Evolutionary conservation across 345 rosid species (phyloP).

Genomic region (Aurinia saxatilis): DNA sequence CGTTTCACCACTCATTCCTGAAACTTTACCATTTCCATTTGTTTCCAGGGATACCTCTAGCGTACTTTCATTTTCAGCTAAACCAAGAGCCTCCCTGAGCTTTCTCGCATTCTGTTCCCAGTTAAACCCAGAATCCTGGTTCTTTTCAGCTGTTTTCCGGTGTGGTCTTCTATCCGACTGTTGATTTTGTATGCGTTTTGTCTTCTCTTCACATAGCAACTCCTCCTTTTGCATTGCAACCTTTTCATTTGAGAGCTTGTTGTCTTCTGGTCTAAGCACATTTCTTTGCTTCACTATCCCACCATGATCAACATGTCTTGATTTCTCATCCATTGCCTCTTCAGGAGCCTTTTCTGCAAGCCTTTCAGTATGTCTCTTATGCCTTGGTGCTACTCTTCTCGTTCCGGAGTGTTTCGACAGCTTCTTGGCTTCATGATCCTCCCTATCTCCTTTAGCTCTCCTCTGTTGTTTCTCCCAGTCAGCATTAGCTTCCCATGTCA

Average conservation of each 20-base stretch:
- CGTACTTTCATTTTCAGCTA: conserved; percentile 25
- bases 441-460: conserved; percentile 32
- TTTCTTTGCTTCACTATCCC: conserved; percentile 31
- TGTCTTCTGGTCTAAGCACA: conserved; percentile 30
- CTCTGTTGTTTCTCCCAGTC: conserved; percentile 27
- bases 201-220: conserved; percentile 21
- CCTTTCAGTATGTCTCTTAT: conserved; percentile 31
- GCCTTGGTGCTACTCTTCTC: conserved; percentile 31
- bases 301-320: conserved; percentile 24
- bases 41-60: conserved; percentile 20
- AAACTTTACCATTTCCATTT: conserved; percentile 15
- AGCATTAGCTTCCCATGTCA: conserved; percentile 27
- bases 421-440: conserved; percentile 31
- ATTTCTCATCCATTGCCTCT: conserved; percentile 35
- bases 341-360: conserved; percentile 31
- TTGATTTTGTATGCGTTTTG: conserved; percentile 17
- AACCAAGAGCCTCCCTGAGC: conserved; percentile 31
- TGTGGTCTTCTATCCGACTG: not conserved
- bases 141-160: conserved; percentile 9
- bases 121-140: conserved; percentile 20
- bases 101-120: conserved; percentile 32
- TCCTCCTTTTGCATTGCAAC: conserved; percentile 30
- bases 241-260: too few relatives aligned
- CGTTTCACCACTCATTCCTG: not conserved
- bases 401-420: conserved; percentile 29